Evolutionary conservation across 2,329 filamentous ascomycete species (phyloP), one percentile per base, ranked within the genome.

Genomic region (Claviceps humidiphila): DNA sequence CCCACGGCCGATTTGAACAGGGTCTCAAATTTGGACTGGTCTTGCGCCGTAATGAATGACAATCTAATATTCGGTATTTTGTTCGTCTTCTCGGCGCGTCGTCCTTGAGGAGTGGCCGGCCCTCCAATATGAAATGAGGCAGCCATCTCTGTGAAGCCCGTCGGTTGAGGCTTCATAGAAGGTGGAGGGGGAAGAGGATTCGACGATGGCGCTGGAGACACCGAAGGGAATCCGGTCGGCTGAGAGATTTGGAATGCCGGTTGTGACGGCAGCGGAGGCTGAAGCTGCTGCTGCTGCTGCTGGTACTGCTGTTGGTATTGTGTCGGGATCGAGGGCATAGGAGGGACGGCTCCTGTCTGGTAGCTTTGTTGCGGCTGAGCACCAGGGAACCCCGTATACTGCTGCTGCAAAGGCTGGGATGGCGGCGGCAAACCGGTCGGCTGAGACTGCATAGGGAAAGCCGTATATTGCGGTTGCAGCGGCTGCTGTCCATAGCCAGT

Each of bases 1-100:
- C 89, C 89, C 39, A 91, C 89, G 14, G 93, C 91, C 52, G 90
- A 95, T 71, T 93, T 96, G 75, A 98, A 98, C 43, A 98, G 73
- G 53, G 93, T 93, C 73, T 98, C 93, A 61, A 98, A 98, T 71
- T 95, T 96, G 63, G 88, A 80, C 69, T 98, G 93, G 65, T 98
- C 93, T 62, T 85, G 82, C 26, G 88, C 90, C 2, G 91, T 96
- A 63, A 98, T 95, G 67, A 98, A 98, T 3, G 90, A 95, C 55
- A 98, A 72, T 49, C 93, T 80, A 58, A 97, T 94, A 65, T 87
- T 97, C 30, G 93, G 93, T 53, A 98, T 96, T 71, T 86, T 93
- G 60, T 79, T 83, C 13, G 74, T 67, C 61, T 80, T 82, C 53
- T 72, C 68, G 7, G 72, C 66, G 54, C 73, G 65, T 56, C 71